Evolutionary conservation across 345 rosid genomes (phyloP), one percentile per base, ranked within the genome.

Genomic region (Eucalyptus rudis): DNA sequence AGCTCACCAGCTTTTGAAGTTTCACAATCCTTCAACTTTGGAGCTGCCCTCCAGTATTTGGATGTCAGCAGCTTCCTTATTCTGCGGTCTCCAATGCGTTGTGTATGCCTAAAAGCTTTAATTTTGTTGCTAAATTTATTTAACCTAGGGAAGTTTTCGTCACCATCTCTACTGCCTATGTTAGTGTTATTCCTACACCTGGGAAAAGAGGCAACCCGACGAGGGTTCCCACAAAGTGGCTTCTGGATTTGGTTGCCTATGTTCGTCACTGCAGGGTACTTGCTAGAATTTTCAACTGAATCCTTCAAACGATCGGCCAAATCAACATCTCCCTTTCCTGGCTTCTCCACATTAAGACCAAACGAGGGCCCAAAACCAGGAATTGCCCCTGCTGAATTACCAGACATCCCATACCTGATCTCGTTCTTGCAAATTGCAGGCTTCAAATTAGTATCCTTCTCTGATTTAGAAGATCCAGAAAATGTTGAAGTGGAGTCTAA

Each of bases 151-250:
- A 90, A 90, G 40, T 93, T 95, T 93, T 95, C 95, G 5, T 95
- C 98, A 93, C 93, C 95, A 95, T 96, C 97, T 93, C 94, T 95
- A 90, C 88, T 81, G 93, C 91, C 95, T 95, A 96, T 92, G 88
- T 92, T 95, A 91, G 71, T 45, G 84, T 88, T 91, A 89, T 90
- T 93, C 96, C 94, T 92, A 87, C 59, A 93, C 91, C 91, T 93
- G 86, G 94, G 89, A 92, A 93, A 90, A 68, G 94, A 92, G 89
- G 92, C 92, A 89, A 85, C 89, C 87, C 86, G 87, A 92, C 90
- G 81, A 88, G 62, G 79, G 51, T 89, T 89, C 90, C 87, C 84
- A 90, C 89, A 52, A 47, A 88, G 86, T 68, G 92, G 88, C 89
- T 92, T 86, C 87, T 90, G 94, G 58, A 90, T 92, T 93, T 90